These are phyloP conservation scores for Paramecium sonneborni DNA, from an alignment of 73 alveolate species.

Conservation along the genomic window DNA sequence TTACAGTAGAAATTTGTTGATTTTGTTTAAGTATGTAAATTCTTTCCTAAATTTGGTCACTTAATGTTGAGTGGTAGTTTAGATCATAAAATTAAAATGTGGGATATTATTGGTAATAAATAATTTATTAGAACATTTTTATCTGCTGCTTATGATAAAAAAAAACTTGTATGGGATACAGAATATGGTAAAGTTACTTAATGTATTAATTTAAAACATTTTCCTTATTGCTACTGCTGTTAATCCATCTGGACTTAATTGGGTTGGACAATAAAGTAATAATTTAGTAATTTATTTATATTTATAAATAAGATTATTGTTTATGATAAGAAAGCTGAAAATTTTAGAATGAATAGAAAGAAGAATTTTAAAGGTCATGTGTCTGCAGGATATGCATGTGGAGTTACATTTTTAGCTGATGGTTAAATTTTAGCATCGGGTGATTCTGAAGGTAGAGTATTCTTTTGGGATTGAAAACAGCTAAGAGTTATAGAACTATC, in stretches of 20 bases:
- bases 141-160: conserved; percentile 95
- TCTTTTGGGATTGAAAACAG: conserved; percentile 98
- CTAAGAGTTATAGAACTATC: conserved; percentile 90
- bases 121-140: conserved; percentile 92
- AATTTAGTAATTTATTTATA: conserved; percentile 82
- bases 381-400: conserved; percentile 96
- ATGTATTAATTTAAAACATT: conserved; percentile 83
- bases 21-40: conserved; percentile 89
- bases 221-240: conserved; percentile 93
- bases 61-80: conserved; percentile 87
- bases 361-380: conserved; percentile 95
- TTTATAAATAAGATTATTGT: conserved; percentile 58
- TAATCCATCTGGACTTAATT: conserved; percentile 95
- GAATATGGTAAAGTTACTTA: conserved; percentile 97
- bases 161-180: conserved; percentile 95
- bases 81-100: conserved; percentile 92
- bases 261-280: conserved; percentile 97
- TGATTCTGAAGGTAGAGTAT: conserved; percentile 97
- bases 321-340: conserved; percentile 93
- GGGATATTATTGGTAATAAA: conserved; percentile 96
- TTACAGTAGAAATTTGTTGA: conserved; percentile 80
- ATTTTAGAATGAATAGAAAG: conserved; percentile 93
- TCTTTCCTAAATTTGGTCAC: conserved; percentile 97
- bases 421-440: conserved; percentile 96
- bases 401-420: conserved; percentile 92